These are phyloP conservation scores for Staphylotrichum longicolle DNA, from an alignment of 495 filamentous ascomycete species.

Conservation along the genomic window DNA sequence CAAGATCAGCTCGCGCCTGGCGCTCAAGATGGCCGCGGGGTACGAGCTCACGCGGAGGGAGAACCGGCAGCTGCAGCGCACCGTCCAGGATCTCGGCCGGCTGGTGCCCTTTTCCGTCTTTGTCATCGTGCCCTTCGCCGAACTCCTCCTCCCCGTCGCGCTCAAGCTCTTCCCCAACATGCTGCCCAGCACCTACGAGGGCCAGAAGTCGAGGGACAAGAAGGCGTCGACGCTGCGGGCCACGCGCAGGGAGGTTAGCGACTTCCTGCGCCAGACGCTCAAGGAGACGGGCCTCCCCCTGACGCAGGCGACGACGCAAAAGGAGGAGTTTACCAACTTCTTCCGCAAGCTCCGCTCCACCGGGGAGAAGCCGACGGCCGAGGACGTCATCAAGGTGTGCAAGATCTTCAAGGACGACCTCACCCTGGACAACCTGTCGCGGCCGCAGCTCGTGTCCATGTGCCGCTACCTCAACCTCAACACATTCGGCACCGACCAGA, in stretches of 20 bases:
- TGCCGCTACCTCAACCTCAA: slow-evolving; percentile 98
- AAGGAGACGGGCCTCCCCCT: slow-evolving; percentile 90
- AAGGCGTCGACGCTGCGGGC: slow-evolving; percentile 81
- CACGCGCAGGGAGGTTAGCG: slow-evolving; percentile 90
- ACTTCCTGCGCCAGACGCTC: slow-evolving; percentile 83
- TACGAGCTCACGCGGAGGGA: slow-evolving; percentile 96
- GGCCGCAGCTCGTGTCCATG: slow-evolving; percentile 94
- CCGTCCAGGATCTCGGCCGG: slow-evolving; percentile 87
- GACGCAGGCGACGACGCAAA: slow-evolving; percentile 78
- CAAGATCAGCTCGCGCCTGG: slow-evolving; percentile 83
- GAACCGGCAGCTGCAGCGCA: slow-evolving; percentile 86
- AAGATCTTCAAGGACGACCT: slow-evolving; percentile 99
- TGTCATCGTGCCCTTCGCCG: slow-evolving; percentile 93
- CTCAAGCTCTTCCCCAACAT: slow-evolving; percentile 95
- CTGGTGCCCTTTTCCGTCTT: slow-evolving; percentile 96
- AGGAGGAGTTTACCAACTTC: slow-evolving; percentile 94
- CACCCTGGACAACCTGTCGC: slow-evolving; percentile 93
- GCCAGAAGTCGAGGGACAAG: slow-evolving; percentile 78
- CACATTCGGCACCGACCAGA: slow-evolving; percentile 92
- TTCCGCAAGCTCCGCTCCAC: slow-evolving; percentile 95
- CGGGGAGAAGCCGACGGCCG: slow-evolving; percentile 79
- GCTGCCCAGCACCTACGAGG: slow-evolving; percentile 96
- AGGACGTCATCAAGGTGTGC: slow-evolving; percentile 98
- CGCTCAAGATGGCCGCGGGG: slow-evolving; percentile 94
- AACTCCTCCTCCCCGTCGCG: slow-evolving; percentile 89